Evolutionary conservation across 179 eudicot species (phyloP).

Genomic region (Carnegiea gigantea): DNA sequence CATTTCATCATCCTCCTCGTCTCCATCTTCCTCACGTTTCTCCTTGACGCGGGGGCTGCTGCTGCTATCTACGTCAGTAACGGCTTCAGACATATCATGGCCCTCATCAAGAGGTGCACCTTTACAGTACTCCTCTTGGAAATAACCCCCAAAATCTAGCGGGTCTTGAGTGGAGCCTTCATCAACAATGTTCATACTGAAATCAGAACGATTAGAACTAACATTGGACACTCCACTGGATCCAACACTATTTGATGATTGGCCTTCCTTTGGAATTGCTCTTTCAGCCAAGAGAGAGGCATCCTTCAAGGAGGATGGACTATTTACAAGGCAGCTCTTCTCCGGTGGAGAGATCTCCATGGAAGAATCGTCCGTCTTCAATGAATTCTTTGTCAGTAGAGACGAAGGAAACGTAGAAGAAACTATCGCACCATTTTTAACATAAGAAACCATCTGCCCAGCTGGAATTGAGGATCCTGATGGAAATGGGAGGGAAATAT

Average conservation of each 20-base stretch:
- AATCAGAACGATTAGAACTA: constrained; percentile 79
- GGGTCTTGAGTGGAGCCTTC: constrained; percentile 60
- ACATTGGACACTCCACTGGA: constrained; percentile 65
- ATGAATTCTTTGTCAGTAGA: constrained; percentile 36
- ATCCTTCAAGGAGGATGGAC: constrained; percentile 40
- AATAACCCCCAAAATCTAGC: constrained; percentile 65
- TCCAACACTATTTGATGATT: constrained; percentile 57
- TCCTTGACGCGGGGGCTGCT: constrained; percentile 55
- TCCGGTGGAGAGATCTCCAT: constrained; percentile 47
- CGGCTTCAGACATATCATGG: constrained; percentile 51
- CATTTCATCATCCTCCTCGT: constrained; percentile 71
- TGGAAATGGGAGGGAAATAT: not conserved
- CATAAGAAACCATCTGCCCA: constrained; percentile 29
- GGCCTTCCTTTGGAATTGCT: constrained; percentile 44
- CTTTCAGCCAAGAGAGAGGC: constrained; percentile 33
- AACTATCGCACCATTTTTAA: constrained; percentile 36
- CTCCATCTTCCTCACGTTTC: constrained; percentile 62
- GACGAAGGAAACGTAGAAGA: constrained; percentile 36
- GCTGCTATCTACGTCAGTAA: constrained; percentile 62
- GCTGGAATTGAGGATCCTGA: constrained; percentile 40
- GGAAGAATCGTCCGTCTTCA: constrained; percentile 35
- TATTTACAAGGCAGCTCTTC: constrained; percentile 54
- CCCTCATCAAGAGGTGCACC: constrained; percentile 42
- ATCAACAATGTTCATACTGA: constrained; percentile 66
- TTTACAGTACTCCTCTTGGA: constrained; percentile 86